Evolutionary conservation across 495 filamentous ascomycete species (phyloP).

Genomic region (Pseudotulostoma volvatum): DNA sequence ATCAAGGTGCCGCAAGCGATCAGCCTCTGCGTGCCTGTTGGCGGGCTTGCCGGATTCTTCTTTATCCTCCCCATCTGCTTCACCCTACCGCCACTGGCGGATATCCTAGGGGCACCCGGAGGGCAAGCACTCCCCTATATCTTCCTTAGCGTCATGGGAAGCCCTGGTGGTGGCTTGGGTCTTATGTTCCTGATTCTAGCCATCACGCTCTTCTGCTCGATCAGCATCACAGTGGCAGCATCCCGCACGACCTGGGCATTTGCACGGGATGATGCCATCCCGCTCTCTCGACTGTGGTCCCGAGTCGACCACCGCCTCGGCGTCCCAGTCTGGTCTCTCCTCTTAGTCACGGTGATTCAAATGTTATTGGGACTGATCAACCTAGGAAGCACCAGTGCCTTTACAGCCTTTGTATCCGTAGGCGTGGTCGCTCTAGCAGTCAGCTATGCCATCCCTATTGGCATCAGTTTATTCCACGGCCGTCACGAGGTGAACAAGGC

Average conservation of each 20-base stretch:
- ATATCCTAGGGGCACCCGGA: conserved; percentile 23
- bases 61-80: conserved; percentile 33
- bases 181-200: conserved; percentile 39
- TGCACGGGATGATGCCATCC: conserved; percentile 36
- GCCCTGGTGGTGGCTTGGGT: conserved; percentile 28
- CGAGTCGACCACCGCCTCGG: conserved; percentile 14
- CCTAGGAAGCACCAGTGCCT: conserved; percentile 40
- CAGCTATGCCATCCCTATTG: conserved; percentile 42
- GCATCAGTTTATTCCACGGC: conserved; percentile 34
- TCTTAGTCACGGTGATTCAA: conserved; percentile 23
- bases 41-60: conserved; percentile 28
- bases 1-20: conserved; percentile 32
- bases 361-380: conserved; percentile 44
- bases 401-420: conserved; percentile 48
- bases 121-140: conserved; percentile 33
- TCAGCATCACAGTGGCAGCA: conserved; percentile 43
- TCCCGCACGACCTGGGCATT: conserved; percentile 45
- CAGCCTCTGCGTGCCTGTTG: conserved; percentile 24
- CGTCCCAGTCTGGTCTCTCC: conserved; percentile 23
- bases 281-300: conserved; percentile 19
- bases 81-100: conserved; percentile 27
- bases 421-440: conserved; percentile 43
- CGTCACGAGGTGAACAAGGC: conserved; percentile 35
- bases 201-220: conserved; percentile 46
- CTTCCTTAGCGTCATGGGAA: conserved; percentile 30